Evolutionary conservation across 2,329 filamentous ascomycete genomes (phyloP).

Genomic region (Aspergillus quadricinctus): DNA sequence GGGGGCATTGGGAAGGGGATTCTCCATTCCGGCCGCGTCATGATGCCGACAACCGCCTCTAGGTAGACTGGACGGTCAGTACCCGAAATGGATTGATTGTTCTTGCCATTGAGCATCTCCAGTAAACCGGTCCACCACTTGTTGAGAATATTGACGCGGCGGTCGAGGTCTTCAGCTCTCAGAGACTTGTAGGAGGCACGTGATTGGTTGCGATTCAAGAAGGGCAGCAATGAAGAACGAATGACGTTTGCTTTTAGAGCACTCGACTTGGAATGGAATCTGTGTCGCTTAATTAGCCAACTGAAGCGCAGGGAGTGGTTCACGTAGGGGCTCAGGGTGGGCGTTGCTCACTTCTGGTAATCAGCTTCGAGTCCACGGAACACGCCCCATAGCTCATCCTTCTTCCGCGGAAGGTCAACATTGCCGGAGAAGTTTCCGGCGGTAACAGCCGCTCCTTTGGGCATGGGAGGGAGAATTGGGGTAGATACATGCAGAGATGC

Average conservation of each 20-base stretch:
- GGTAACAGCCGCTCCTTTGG: slow-evolving; percentile 39
- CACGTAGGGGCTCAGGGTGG: neutral
- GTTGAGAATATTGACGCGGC: slow-evolving; percentile 72
- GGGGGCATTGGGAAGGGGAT: slow-evolving; percentile 61
- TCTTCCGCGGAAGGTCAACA: slow-evolving; percentile 49
- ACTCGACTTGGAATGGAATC: slow-evolving; percentile 69
- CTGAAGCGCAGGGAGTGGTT: neutral
- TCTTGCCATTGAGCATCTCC: slow-evolving; percentile 72
- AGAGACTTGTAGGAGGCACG: slow-evolving; percentile 64
- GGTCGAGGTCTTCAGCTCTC: slow-evolving; percentile 76
- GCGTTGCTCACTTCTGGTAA: slow-evolving; percentile 54
- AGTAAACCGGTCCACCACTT: slow-evolving; percentile 86
- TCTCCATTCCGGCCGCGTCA: slow-evolving; percentile 87
- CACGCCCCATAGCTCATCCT: slow-evolving; percentile 65
- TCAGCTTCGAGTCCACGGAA: slow-evolving; percentile 67
- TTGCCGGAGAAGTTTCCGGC: slow-evolving; percentile 30
- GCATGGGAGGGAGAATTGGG: slow-evolving; percentile 46
- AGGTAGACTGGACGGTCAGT: slow-evolving; percentile 78
- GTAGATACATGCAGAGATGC: slow-evolving; percentile 40
- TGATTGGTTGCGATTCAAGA: slow-evolving; percentile 65
- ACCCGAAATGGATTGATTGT: slow-evolving; percentile 72
- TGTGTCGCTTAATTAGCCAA: slow-evolving; percentile 23
- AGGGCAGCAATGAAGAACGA: slow-evolving; percentile 68
- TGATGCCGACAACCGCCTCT: slow-evolving; percentile 73
- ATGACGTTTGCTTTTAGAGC: slow-evolving; percentile 72